These are phyloP conservation scores for Kurtzmaniella natalensis DNA, from an alignment of 1,139 yeast genomes.

Conservation along the genomic window DNA sequence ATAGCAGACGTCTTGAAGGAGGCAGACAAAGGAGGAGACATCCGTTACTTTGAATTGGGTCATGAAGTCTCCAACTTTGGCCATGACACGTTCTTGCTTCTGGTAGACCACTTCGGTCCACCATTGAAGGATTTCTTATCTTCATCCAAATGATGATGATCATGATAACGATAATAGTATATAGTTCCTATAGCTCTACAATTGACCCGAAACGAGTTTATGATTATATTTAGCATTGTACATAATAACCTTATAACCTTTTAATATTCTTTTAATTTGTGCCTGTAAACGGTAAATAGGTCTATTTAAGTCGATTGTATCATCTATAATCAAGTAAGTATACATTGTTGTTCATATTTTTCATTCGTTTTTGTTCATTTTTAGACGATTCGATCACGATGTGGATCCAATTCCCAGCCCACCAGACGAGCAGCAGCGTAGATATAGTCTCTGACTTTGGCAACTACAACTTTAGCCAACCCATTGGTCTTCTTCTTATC, in stretches of 20 bases:
- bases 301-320: too few species aligned
- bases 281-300: too few species aligned
- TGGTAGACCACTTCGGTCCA: conserved; percentile 73
- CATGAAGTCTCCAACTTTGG: conserved; percentile 78
- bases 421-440: conserved; percentile 46
- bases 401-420: conserved; percentile 64
- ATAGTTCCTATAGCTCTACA: too few species aligned
- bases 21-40: conserved; percentile 22
- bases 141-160: too few species aligned
- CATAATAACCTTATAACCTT: too few species aligned
- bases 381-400: conserved; percentile 47
- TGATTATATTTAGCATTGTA: too few species aligned
- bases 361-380: too few species aligned
- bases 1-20: conserved; percentile 57
- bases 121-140: conserved; percentile 67
- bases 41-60: conserved; percentile 69
- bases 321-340: too few species aligned
- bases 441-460: conserved; percentile 45
- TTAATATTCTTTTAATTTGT: too few species aligned
- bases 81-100: conserved; percentile 83
- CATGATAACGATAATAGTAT: too few species aligned
- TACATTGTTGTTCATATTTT: too few species aligned
- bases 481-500: conserved; percentile 31
- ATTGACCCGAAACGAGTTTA: too few species aligned
- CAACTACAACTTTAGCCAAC: conserved; percentile 58